These are phyloP conservation scores for Phytophthora cactorum DNA, from an alignment of 352 stramenopile species.

Conservation along the genomic window DNA sequence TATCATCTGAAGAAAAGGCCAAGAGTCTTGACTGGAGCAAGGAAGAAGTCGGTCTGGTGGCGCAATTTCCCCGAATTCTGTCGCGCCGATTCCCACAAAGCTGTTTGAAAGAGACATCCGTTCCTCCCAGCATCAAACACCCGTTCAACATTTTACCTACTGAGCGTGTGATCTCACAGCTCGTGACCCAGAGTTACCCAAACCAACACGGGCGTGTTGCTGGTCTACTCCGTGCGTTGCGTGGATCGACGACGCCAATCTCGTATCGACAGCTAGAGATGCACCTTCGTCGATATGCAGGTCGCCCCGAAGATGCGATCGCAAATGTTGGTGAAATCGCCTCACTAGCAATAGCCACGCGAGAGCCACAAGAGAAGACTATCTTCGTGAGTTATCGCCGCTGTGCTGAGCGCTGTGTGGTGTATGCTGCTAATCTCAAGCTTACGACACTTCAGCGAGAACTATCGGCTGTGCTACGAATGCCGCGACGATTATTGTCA, in stretches of 20 bases:
- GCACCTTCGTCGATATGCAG: constrained; percentile 73
- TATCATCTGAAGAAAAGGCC: constrained; percentile 42
- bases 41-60: constrained; percentile 58
- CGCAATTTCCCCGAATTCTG: constrained; percentile 28
- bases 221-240: constrained; percentile 56
- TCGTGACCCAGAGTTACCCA: constrained; percentile 67
- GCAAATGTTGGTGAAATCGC: constrained; percentile 61
- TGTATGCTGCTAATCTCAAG: constrained; percentile 63
- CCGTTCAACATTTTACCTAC: constrained; percentile 69
- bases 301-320: constrained; percentile 72
- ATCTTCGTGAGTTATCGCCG: constrained; percentile 50
- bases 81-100: constrained; percentile 46
- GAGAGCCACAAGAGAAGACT: constrained; percentile 50
- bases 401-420: constrained; percentile 61
- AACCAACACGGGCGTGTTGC: constrained; percentile 76
- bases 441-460: constrained; percentile 58
- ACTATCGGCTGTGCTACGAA: constrained; percentile 49
- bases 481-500: constrained; percentile 14
- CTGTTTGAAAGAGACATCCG: constrained; percentile 21
- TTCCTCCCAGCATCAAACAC: constrained; percentile 50
- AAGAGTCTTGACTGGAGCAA: constrained; percentile 63
- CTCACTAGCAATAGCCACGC: constrained; percentile 52
- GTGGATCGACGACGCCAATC: constrained; percentile 60
- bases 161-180: constrained; percentile 51
- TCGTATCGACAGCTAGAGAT: constrained; percentile 79